Conservation (phyloP, 1,284 basidiomycete genomes). For the Boletus hoseneyae region DNA sequence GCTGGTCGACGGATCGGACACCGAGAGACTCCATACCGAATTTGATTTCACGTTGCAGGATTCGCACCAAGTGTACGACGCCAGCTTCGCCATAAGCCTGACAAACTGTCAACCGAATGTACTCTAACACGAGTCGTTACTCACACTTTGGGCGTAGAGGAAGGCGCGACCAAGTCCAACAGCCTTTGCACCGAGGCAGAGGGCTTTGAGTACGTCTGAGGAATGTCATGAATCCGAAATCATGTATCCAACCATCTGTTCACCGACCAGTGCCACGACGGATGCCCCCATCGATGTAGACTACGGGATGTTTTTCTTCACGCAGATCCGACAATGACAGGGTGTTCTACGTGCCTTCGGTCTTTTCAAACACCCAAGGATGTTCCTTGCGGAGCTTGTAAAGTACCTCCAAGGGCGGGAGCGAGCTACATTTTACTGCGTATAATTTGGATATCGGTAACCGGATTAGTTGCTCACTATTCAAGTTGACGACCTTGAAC, state of each 20-base stretch:
- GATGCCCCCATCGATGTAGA: conserved; percentile 90
- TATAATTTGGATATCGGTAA: background rate
- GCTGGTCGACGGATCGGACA: conserved; percentile 63
- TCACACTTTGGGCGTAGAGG: conserved; percentile 85
- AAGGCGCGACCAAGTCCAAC: conserved; percentile 89
- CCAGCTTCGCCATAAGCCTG: conserved; percentile 84
- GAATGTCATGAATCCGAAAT: background rate
- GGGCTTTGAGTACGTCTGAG: conserved; percentile 82
- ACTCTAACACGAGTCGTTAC: conserved; percentile 19
- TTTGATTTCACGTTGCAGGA: conserved; percentile 79
- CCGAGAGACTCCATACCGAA: conserved; percentile 81
- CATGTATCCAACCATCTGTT: background rate
- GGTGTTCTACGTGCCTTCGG: conserved; percentile 50
- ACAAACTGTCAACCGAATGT: conserved; percentile 5
- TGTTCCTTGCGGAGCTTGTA: conserved; percentile 67
- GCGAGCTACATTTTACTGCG: conserved; percentile 40
- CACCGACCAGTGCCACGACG: conserved; percentile 72
- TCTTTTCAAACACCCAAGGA: conserved; percentile 72
- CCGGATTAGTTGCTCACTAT: conserved; percentile 47
- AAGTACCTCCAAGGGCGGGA: conserved; percentile 75
- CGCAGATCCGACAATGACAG: background rate
- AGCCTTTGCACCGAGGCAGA: conserved; percentile 87
- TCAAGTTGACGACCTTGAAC: conserved; percentile 73
- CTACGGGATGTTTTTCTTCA: conserved; percentile 34
- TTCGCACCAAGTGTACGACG: conserved; percentile 68